Evolutionary conservation across 169 alveolate genomes (phyloP).

Genomic region (Plasmodium malariae): DNA sequence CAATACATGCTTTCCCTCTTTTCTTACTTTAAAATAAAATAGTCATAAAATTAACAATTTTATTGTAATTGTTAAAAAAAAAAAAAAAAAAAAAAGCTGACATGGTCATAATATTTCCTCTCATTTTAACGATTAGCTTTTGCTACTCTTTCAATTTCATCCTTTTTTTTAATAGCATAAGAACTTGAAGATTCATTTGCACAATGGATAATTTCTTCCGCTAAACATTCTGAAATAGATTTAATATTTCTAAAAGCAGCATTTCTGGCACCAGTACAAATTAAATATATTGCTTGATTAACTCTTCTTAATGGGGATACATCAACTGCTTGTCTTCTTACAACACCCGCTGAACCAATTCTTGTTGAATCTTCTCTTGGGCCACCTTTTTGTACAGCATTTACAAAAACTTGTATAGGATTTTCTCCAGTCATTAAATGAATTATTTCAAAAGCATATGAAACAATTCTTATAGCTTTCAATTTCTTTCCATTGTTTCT

Average conservation of each 20-base stretch:
- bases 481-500: constrained; percentile 99
- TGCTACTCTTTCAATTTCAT: constrained; percentile 99
- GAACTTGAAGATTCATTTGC: constrained; percentile 98
- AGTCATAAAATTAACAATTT: not conserved
- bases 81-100: not conserved
- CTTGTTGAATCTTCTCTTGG: constrained; percentile 99
- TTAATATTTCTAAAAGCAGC: constrained; percentile 98
- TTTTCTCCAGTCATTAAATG: constrained; percentile 97
- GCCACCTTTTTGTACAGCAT: constrained; percentile 99
- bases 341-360: constrained; percentile 99
- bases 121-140: constrained; percentile 97
- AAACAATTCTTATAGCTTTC: constrained; percentile 97
- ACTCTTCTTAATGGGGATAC: constrained; percentile 99
- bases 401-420: constrained; percentile 98
- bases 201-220: constrained; percentile 99
- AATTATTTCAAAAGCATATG: constrained; percentile 98
- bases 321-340: constrained; percentile 99
- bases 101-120: not conserved
- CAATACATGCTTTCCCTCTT: not conserved
- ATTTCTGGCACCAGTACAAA: constrained; percentile 97
- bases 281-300: constrained; percentile 98
- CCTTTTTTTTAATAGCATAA: constrained; percentile 99
- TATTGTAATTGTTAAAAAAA: not conserved
- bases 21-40: too few species aligned
- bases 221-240: constrained; percentile 98